These are phyloP conservation scores for Harrya chromipes DNA, from an alignment of 768 basidiomycete species.

Conservation along the genomic window DNA sequence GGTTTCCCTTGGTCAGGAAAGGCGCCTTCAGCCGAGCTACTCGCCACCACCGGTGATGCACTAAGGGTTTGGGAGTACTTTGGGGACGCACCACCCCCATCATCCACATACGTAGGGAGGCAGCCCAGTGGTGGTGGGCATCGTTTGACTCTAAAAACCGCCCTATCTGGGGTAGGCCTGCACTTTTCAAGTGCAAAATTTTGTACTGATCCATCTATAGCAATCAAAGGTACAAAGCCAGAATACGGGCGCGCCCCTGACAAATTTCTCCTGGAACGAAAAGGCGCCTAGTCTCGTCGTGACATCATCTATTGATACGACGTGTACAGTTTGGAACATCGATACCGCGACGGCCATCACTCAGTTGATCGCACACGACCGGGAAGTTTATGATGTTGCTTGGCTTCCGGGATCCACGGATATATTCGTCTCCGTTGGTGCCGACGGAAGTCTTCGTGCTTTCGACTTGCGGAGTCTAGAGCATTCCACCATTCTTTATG, in stretches of 20 bases:
- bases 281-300: constrained; percentile 88
- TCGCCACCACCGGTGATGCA: constrained; percentile 94
- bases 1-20: constrained; percentile 69
- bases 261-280: constrained; percentile 97
- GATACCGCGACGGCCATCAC: constrained; percentile 91
- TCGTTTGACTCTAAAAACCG: constrained; percentile 68
- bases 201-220: constrained; percentile 32
- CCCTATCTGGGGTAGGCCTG: constrained; percentile 72
- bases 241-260: constrained; percentile 83
- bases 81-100: constrained; percentile 55
- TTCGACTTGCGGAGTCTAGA: constrained; percentile 96
- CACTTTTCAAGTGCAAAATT: constrained; percentile 3
- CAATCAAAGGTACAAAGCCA: constrained; percentile 90
- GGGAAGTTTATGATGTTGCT: constrained; percentile 96
- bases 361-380: constrained; percentile 95
- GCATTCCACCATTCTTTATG: constrained; percentile 97
- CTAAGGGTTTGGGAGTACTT: constrained; percentile 89
- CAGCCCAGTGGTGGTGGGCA: constrained; percentile 56
- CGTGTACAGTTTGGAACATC: constrained; percentile 99
- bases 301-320: constrained; percentile 97
- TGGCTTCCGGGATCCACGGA: constrained; percentile 96
- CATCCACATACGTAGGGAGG: constrained; percentile 70
- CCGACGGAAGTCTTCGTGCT: constrained; percentile 93
- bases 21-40: constrained; percentile 64
- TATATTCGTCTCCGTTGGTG: constrained; percentile 97